A percentile compares a stretch with the other conserved stretches of the same genome.
These are phyloP conservation scores for Elaphomyces granulatus DNA, from an alignment of 495 filamentous ascomycete species.

Conservation along the genomic window DNA sequence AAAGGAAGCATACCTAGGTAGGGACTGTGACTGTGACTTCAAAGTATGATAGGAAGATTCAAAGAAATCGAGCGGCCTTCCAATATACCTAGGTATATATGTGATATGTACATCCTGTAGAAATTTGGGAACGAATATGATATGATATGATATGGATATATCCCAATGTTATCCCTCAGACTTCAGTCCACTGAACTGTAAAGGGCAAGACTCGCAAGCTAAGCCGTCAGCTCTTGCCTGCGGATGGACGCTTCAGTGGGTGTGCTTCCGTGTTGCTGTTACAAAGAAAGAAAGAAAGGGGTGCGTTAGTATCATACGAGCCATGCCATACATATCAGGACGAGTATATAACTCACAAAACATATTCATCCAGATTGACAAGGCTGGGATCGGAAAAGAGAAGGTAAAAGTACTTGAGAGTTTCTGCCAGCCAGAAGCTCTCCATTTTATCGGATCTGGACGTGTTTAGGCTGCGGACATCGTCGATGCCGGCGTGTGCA, in stretches of 20 bases:
- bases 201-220: no score
- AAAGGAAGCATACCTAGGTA: no score
- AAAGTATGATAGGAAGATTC: no score
- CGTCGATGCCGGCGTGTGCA: slow-evolving; percentile 43
- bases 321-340: neutral
- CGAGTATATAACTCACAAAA: slow-evolving; percentile 36
- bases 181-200: no score
- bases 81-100: no score
- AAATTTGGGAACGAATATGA: no score
- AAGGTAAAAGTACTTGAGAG: slow-evolving; percentile 88
- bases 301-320: slow-evolving; percentile 23
- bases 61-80: no score
- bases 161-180: no score
- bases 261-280: slow-evolving; percentile 64
- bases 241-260: slow-evolving; percentile 42
- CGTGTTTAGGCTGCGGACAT: slow-evolving; percentile 33
- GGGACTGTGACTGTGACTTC: no score
- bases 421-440: slow-evolving; percentile 56
- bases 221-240: no score
- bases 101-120: no score
- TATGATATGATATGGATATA: no score
- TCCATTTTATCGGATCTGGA: slow-evolving; percentile 36
- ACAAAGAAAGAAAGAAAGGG: slow-evolving; percentile 6
- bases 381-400: slow-evolving; percentile 60
- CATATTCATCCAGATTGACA: slow-evolving; percentile 56